Evolutionary conservation across 2,329 filamentous ascomycete genomes (phyloP).

Genomic region (Pseudopithomyces maydicus): DNA sequence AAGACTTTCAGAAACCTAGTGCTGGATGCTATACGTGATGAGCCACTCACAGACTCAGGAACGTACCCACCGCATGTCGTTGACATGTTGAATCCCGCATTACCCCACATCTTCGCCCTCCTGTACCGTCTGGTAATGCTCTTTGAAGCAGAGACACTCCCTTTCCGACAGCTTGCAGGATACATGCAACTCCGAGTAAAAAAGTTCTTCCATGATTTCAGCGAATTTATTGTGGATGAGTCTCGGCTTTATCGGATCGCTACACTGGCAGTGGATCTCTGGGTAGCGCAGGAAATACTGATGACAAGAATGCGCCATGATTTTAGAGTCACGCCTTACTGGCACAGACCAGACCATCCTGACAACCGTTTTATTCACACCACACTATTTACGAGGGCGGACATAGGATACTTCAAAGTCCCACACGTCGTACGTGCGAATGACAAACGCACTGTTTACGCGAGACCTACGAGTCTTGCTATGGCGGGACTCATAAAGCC

Average conservation of each 20-base stretch:
- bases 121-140: background rate
- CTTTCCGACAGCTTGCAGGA: background rate
- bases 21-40: background rate
- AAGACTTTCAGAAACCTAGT: background rate
- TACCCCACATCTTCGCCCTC: constrained; percentile 4
- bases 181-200: background rate
- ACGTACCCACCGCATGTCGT: background rate
- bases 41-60: background rate
- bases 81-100: background rate
- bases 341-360: too few species aligned
- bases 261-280: background rate
- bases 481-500: too few species aligned
- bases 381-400: too few species aligned
- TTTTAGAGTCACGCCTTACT: too few species aligned
- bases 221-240: background rate
- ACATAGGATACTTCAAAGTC: too few species aligned
- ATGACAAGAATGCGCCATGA: background rate
- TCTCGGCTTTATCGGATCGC: background rate
- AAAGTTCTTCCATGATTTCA: background rate
- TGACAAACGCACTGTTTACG: too few species aligned
- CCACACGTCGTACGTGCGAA: too few species aligned
- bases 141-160: background rate
- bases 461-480: too few species aligned
- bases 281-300: constrained; percentile 5
- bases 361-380: too few species aligned